These are phyloP conservation scores for Neurospora crassa DNA, from an alignment of 2,329 filamentous ascomycete genomes.

Conservation along the genomic window DNA sequence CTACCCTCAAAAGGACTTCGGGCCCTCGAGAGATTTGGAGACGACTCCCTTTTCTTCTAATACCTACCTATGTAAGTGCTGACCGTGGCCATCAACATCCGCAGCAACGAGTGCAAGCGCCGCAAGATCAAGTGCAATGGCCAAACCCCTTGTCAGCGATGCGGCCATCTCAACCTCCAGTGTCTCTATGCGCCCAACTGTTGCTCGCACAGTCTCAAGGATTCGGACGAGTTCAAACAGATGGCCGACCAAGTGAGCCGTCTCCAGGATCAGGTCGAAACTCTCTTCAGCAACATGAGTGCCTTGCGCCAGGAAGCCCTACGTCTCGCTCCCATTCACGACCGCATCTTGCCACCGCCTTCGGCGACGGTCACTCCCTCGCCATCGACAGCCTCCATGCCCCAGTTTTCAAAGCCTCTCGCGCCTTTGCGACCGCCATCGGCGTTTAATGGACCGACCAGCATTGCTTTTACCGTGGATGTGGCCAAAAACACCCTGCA, in stretches of 20 bases:
- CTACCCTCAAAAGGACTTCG: background rate
- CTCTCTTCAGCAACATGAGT: slow-evolving; percentile 63
- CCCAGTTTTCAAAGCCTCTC: slow-evolving; percentile 32
- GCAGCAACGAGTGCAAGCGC: slow-evolving; percentile 64
- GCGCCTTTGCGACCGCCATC: slow-evolving; percentile 43
- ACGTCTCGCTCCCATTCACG: slow-evolving; percentile 34
- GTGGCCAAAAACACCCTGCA: slow-evolving; percentile 80
- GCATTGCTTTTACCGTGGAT: slow-evolving; percentile 74
- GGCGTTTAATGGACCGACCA: slow-evolving; percentile 76
- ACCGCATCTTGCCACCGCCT: slow-evolving; percentile 29
- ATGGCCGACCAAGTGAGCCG: slow-evolving; percentile 66
- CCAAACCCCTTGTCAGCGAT: slow-evolving; percentile 56
- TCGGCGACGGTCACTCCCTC: slow-evolving; percentile 30
- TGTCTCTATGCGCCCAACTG: slow-evolving; percentile 60
- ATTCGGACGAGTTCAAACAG: slow-evolving; percentile 80
- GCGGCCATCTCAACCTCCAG: slow-evolving; percentile 55
- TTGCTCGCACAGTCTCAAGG: slow-evolving; percentile 73
- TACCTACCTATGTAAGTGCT: background rate
- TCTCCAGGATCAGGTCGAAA: slow-evolving; percentile 77
- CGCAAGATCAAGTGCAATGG: slow-evolving; percentile 70
- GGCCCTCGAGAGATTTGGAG: background rate
- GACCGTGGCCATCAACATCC: slow-evolving; percentile 2
- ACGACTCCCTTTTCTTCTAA: background rate
- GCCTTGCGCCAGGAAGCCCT: slow-evolving; percentile 49
- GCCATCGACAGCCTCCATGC: slow-evolving; percentile 33